Conservation (phyloP, 78 protist genomes). For the Dictyostelium discoideum region dicty_2.7 NC_007089.4:3842001-3842500, state of each 20-base stretch:
- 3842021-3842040: constrained; percentile 36
- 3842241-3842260: neutral
- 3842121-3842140: neutral
- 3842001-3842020: constrained; percentile 14
- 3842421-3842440: constrained; percentile 37
- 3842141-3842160: neutral
- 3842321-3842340: constrained; percentile 18
- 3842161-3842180: neutral
- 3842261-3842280: neutral
- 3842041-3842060: neutral
- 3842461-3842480: neutral
- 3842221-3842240: neutral
- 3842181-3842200: neutral
- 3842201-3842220: neutral
- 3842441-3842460: constrained; percentile 31
- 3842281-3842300: constrained; percentile 7
- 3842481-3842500: neutral
- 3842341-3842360: neutral
- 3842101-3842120: neutral
- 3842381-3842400: constrained; percentile 17
- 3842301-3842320: neutral
- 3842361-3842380: neutral
- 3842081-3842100: neutral
- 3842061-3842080: constrained; percentile 31
- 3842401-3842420: constrained; percentile 1